Conservation (phyloP, 2,329 filamentous ascomycete species). For the Xylaria sp. region DNA sequence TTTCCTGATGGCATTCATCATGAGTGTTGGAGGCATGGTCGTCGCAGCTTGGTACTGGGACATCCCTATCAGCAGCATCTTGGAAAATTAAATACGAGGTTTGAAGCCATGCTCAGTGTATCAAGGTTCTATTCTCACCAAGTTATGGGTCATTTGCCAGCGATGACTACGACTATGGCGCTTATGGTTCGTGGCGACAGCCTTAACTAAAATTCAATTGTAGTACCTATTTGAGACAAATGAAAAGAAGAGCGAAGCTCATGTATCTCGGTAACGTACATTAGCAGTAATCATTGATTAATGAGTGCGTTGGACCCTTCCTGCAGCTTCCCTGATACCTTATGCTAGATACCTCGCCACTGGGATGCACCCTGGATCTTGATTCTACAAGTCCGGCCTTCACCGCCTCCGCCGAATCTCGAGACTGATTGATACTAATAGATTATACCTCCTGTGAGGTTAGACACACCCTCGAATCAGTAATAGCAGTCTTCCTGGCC, state of each 20-base stretch:
- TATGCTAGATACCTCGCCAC: not conserved
- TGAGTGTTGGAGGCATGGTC: constrained; percentile 83
- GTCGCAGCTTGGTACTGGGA: constrained; percentile 71
- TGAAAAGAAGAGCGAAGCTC: not conserved
- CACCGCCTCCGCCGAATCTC: not conserved
- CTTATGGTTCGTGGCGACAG: constrained; percentile 1
- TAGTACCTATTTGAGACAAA: constrained; percentile 4
- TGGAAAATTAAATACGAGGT: constrained; percentile 43
- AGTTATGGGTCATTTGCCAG: not conserved
- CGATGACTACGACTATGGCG: not conserved
- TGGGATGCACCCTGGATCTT: not conserved
- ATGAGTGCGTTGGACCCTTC: not conserved
- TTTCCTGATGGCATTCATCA: constrained; percentile 84
- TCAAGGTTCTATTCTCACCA: not conserved
- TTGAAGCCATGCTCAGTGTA: not conserved
- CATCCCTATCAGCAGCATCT: constrained; percentile 60
- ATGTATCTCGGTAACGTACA: constrained; percentile 3
- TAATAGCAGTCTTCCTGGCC: constrained; percentile 29
- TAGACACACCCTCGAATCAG: not conserved
- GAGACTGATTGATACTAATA: not conserved
- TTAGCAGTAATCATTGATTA: not conserved
- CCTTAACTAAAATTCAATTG: not conserved
- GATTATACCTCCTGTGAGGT: not conserved
- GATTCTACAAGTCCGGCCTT: not conserved
- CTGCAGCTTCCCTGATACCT: not conserved